Evolutionary conservation across 768 basidiomycete species (phyloP).

Genomic region (Tylopilus subfusipes): DNA sequence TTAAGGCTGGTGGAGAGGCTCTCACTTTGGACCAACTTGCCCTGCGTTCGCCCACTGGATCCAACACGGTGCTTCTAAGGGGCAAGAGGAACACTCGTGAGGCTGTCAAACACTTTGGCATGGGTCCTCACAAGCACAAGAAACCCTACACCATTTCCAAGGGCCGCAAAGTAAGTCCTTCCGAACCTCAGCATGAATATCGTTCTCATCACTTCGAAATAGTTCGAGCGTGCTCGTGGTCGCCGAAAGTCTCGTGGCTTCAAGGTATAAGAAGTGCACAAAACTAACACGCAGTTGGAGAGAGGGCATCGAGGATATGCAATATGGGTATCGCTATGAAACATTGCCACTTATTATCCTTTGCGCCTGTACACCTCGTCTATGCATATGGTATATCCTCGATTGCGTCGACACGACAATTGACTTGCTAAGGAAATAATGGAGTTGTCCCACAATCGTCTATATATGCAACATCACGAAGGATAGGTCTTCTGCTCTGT

Average conservation of each 20-base stretch:
- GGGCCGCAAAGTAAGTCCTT: slow-evolving; percentile 77
- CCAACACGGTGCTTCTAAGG: slow-evolving; percentile 90
- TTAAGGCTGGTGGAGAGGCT: slow-evolving; percentile 92
- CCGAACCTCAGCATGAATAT: not conserved
- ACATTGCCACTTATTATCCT: slow-evolving; percentile 16
- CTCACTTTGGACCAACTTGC: slow-evolving; percentile 97
- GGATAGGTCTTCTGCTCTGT: not conserved
- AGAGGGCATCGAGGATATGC: slow-evolving; percentile 31
- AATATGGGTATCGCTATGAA: slow-evolving; percentile 30
- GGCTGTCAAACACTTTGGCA: slow-evolving; percentile 97
- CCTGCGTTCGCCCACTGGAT: slow-evolving; percentile 87
- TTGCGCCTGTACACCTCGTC: slow-evolving; percentile 21
- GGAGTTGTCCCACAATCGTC: not conserved
- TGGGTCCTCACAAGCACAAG: slow-evolving; percentile 98
- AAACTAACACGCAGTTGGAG: slow-evolving; percentile 33
- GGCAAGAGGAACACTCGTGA: slow-evolving; percentile 93
- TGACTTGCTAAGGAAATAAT: not conserved
- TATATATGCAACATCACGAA: not conserved
- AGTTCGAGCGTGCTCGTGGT: slow-evolving; percentile 98
- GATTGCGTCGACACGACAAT: not conserved
- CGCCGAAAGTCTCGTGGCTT: slow-evolving; percentile 97
- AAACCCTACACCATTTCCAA: slow-evolving; percentile 95
- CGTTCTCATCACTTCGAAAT: slow-evolving; percentile 5
- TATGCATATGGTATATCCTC: slow-evolving; percentile 26
- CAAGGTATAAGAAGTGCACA: slow-evolving; percentile 70